Evolutionary conservation across 257 asterid species (phyloP).

Genomic region (Oldenlandia corymbosa): DNA sequence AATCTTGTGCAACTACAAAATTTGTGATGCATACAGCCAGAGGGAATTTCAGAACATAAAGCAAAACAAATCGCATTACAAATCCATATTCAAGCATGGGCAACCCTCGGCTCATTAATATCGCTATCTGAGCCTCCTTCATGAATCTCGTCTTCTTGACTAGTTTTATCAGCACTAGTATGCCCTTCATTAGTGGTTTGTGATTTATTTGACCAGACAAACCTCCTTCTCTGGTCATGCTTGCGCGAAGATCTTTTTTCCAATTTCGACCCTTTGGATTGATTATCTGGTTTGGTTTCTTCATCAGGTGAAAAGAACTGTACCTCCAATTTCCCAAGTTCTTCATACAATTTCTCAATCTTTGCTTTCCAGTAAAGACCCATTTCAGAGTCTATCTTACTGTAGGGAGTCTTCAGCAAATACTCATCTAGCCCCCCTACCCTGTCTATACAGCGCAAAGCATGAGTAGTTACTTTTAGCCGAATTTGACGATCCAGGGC

Average conservation of each 20-base stretch:
- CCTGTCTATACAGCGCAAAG: constrained; percentile 93
- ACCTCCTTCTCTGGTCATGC: constrained; percentile 67
- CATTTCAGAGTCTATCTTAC: constrained; percentile 81
- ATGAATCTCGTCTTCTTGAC: constrained; percentile 17
- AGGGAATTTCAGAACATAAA: constrained; percentile 9
- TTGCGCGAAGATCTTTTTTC: constrained; percentile 52
- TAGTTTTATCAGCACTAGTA: constrained; percentile 21
- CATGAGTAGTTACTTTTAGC: constrained; percentile 82
- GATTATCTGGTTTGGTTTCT: constrained; percentile 56
- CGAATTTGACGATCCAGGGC: constrained; percentile 78
- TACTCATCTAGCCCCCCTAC: constrained; percentile 97
- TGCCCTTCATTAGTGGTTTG: constrained; percentile 30
- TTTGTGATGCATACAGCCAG: constrained; percentile 7
- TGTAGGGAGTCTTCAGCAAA: constrained; percentile 84
- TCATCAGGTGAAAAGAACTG: constrained; percentile 78
- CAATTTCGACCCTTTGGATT: constrained; percentile 48
- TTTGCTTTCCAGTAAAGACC: constrained; percentile 90
- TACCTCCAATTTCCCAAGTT: constrained; percentile 84
- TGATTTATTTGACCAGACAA: constrained; percentile 49
- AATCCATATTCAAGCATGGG: constrained; percentile 44
- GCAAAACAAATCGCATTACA: constrained; percentile 1
- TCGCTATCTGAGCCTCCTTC: constrained; percentile 30
- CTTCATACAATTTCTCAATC: constrained; percentile 79
- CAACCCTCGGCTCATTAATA: constrained; percentile 47
- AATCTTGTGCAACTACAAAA: constrained; percentile 9